Base-by-base conservation (phyloP, 1,284 basidiomycete species). In the Sanghuangporus weigelae region DNA sequence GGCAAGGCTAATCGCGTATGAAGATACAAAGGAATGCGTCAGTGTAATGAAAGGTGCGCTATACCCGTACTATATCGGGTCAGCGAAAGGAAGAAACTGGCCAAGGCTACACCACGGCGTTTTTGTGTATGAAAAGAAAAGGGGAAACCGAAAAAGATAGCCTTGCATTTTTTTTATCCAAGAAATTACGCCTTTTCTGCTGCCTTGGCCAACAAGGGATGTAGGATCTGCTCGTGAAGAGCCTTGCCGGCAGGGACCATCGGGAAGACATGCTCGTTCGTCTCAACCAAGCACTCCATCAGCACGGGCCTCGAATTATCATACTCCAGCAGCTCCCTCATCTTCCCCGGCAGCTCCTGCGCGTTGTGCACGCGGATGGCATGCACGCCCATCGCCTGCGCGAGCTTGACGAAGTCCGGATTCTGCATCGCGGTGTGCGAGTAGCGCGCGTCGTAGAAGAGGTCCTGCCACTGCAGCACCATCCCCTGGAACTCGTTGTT, bases 391-490 rank as follows among this genome's bases (percentile, higher is more conserved):
- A 98, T 98, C 3, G 94, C 80, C 71, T 90, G 79, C 19, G 95
- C 93, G 50, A 99, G 86, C 69, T 85, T 83, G 71, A 95, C 84
- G 76, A 98, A 98, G 78, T 98, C 90, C 14, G 96, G 96, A 79
- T 98, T 98, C 62, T 79, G 85, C 95, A 98, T 98, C 66, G 81
- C 79, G 6, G 96, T 97, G 79, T 98, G 95, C 36, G 95, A 95
- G 78, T 98, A 96, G 42, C 96, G 86, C 54, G 87, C 83, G 66
- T 96, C 92, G 77, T 98, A 98, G 83, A 98, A 98, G 14, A 98
- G 84, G 75, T 98, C 95, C 89, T 98, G 96, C 96, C 96, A 98
- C 80, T 99, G 96, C 59, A 95, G 80, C 19, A 98, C 96, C 96
- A 99, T 98, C 62, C 96, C 96, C 76, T 96, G 93, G 84, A 95